Percentiles rank a stretch among this genome's conserved stretches.
Conservation (phyloP, 441 rosid species). For the Pelargonium citronellum region DNA sequence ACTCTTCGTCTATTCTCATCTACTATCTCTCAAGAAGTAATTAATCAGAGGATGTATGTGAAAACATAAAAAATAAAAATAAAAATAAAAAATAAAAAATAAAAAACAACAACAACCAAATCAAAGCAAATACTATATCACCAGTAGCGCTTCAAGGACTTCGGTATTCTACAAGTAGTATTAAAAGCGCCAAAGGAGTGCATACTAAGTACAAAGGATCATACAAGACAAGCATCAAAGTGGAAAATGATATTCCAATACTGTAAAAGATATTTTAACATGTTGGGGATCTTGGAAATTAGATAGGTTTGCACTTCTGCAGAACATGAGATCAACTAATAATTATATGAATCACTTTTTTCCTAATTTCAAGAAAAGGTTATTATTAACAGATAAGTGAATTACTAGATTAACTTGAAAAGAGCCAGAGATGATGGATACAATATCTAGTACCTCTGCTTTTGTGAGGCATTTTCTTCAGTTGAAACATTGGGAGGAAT, state of each 20-base stretch:
- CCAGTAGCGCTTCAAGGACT: neutral
- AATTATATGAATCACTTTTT: neutral
- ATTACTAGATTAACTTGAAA: neutral
- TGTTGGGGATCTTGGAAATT: neutral
- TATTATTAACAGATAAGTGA: neutral
- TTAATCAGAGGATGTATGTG: neutral
- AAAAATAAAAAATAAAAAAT: too few relatives aligned
- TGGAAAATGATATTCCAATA: neutral
- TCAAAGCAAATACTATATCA: neutral
- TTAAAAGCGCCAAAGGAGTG: neutral
- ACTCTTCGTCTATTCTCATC: neutral
- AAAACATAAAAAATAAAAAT: neutral
- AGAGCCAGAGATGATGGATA: neutral
- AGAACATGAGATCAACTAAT: neutral
- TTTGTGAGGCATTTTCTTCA: constrained; percentile 70
- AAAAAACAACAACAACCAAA: too few relatives aligned
- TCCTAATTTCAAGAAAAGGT: neutral
- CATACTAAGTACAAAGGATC: neutral
- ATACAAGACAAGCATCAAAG: neutral
- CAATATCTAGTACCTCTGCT: constrained; percentile 60
- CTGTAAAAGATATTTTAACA: neutral
- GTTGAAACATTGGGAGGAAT: constrained; percentile 38
- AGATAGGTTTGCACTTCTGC: neutral
- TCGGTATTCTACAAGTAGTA: neutral
- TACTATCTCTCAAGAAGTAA: too few relatives aligned